Evolutionary conservation across 805 yeast genomes (phyloP).

Genomic region (Kodamaea lidongshanica): DNA sequence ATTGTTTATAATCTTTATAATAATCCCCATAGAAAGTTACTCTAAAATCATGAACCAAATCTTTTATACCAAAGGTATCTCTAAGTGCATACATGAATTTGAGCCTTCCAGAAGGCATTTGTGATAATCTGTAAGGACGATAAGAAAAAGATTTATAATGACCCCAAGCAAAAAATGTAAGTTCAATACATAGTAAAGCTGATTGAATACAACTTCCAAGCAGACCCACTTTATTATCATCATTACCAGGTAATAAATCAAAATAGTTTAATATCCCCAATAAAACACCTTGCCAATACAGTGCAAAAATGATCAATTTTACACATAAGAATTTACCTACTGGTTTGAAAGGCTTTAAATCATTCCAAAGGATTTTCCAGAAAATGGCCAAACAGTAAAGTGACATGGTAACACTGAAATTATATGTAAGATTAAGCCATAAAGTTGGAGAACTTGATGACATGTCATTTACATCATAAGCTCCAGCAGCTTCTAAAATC

Average conservation of each 20-base stretch:
- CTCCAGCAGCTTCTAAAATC: conserved; percentile 40
- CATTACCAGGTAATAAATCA: conserved; percentile 36
- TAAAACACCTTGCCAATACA: conserved; percentile 91
- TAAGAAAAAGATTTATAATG: conserved; percentile 85
- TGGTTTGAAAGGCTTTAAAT: conserved; percentile 74
- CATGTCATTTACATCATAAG: conserved; percentile 47
- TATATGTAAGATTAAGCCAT: conserved; percentile 67
- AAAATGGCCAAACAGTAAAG: conserved; percentile 81
- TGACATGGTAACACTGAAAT: conserved; percentile 73
- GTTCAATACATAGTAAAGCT: conserved; percentile 72
- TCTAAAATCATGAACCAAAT: conserved; percentile 71
- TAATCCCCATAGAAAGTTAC: conserved; percentile 62
- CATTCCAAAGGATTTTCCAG: conserved; percentile 84
- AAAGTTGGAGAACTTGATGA: conserved; percentile 47
- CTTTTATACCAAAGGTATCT: conserved; percentile 75
- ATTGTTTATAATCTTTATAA: conserved; percentile 69
- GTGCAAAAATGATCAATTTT: conserved; percentile 88
- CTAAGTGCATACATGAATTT: conserved; percentile 56
- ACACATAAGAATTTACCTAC: conserved; percentile 91
- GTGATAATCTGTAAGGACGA: conserved; percentile 56
- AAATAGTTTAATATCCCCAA: conserved; percentile 48
- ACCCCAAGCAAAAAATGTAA: conserved; percentile 80
- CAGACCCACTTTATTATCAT: conserved; percentile 14
- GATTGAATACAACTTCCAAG: conserved; percentile 66
- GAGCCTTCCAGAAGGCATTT: conserved; percentile 64